These are phyloP conservation scores for Neurospora pannonica DNA, from an alignment of 495 filamentous ascomycete species.

Conservation along the genomic window DNA sequence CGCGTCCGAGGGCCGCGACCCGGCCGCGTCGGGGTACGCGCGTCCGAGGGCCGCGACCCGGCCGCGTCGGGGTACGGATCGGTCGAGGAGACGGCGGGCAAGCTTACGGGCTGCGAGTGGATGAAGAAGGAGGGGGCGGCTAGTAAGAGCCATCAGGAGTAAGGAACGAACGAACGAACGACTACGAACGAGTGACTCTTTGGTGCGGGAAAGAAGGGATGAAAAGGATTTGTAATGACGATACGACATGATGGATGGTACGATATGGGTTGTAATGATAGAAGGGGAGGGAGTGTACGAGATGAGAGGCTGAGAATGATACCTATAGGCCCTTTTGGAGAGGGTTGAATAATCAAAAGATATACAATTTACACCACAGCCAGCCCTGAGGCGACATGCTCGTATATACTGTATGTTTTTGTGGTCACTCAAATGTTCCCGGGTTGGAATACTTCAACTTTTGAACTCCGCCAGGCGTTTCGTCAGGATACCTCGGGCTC, in stretches of 20 bases:
- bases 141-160: slow-evolving; percentile 10
- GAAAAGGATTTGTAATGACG: neutral
- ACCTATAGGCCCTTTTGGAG: no score
- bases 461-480: neutral
- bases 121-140: slow-evolving; percentile 36
- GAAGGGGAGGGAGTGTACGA: no score
- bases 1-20: slow-evolving; percentile 32
- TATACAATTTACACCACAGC: no score
- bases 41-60: slow-evolving; percentile 30
- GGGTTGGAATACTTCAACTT: neutral
- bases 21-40: slow-evolving; percentile 29
- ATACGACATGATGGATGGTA: neutral
- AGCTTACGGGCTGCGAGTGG: slow-evolving; percentile 35
- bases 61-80: slow-evolving; percentile 31
- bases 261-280: no score
- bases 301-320: no score
- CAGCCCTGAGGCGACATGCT: no score
- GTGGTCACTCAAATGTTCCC: neutral
- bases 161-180: neutral
- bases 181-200: no score
- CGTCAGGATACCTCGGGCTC: no score
- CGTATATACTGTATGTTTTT: no score
- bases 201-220: no score
- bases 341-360: no score
- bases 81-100: slow-evolving; percentile 34